Conservation (phyloP, 495 filamentous ascomycete genomes). For the Schizothecium vesticola region DNA sequence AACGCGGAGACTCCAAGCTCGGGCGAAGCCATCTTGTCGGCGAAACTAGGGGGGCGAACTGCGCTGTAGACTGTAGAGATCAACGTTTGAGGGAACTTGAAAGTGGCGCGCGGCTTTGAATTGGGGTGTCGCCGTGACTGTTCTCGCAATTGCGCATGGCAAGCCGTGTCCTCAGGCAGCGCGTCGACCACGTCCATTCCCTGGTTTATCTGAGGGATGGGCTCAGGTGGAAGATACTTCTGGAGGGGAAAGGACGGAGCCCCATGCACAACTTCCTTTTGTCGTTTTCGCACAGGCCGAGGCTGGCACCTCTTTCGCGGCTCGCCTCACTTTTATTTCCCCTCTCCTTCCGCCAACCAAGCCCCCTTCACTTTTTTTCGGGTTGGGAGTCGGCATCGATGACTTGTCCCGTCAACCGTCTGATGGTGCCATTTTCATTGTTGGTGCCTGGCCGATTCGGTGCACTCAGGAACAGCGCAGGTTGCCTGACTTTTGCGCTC, state of each 20-base stretch:
- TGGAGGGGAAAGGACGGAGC: no score
- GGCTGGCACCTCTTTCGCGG: no score
- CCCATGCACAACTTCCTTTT: no score
- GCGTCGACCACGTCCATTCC: not conserved
- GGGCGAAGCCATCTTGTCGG: not conserved
- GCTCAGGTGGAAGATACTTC: no score
- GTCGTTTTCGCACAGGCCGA: no score
- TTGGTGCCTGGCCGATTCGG: no score
- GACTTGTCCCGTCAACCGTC: not conserved
- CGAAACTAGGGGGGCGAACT: not conserved
- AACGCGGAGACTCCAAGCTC: not conserved
- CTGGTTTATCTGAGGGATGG: no score
- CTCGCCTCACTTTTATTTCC: not conserved
- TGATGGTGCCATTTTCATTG: no score
- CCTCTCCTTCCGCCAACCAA: not conserved
- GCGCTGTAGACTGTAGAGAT: not conserved
- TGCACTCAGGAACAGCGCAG: no score
- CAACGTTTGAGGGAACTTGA: not conserved
- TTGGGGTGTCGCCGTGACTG: not conserved
- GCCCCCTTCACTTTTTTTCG: no score
- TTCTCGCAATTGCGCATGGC: not conserved
- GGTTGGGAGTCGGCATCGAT: not conserved
- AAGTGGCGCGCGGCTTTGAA: not conserved
- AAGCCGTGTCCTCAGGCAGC: not conserved
- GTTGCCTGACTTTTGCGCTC: no score